Conservation (phyloP, 345 rosid species). For the Euphorbia tirucalli region DNA sequence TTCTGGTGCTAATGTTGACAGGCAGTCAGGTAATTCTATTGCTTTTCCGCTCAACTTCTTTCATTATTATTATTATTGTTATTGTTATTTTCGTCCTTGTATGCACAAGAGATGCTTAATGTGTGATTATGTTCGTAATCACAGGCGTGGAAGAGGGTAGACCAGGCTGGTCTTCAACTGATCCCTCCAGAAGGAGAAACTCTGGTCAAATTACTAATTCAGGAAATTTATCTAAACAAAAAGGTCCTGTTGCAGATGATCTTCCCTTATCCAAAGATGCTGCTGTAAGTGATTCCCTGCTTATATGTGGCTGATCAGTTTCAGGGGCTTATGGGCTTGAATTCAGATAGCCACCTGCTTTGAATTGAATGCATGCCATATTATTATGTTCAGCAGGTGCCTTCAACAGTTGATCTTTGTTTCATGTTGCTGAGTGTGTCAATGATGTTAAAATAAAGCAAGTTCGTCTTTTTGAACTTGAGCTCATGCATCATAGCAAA, state of each 20-base stretch:
- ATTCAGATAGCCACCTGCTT: no score
- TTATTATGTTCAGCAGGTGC: no score
- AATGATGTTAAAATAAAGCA: no score
- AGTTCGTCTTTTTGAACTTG: no score
- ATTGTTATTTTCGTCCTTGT: no score
- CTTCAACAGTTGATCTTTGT: no score
- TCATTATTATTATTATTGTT: not conserved
- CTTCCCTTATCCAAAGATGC: constrained; percentile 48
- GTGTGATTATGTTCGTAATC: constrained; percentile 9
- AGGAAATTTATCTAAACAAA: constrained; percentile 49
- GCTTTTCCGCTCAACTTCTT: constrained; percentile 2
- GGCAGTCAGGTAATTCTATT: constrained; percentile 51
- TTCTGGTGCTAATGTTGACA: constrained; percentile 50
- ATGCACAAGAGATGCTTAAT: not conserved
- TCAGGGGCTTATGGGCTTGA: no score
- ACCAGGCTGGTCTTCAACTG: constrained; percentile 48
- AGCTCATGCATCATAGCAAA: no score
- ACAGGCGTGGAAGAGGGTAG: constrained; percentile 57
- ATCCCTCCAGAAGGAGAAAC: constrained; percentile 44
- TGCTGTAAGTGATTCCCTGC: no score
- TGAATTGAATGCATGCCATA: no score
- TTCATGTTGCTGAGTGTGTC: no score
- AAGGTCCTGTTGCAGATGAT: constrained; percentile 48
- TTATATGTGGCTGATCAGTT: no score
- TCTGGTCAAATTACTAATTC: constrained; percentile 45